Evolutionary conservation across 306 rosid species (phyloP), one percentile per base, ranked within the genome.

Genomic region (Cicer arietinum): DNA sequence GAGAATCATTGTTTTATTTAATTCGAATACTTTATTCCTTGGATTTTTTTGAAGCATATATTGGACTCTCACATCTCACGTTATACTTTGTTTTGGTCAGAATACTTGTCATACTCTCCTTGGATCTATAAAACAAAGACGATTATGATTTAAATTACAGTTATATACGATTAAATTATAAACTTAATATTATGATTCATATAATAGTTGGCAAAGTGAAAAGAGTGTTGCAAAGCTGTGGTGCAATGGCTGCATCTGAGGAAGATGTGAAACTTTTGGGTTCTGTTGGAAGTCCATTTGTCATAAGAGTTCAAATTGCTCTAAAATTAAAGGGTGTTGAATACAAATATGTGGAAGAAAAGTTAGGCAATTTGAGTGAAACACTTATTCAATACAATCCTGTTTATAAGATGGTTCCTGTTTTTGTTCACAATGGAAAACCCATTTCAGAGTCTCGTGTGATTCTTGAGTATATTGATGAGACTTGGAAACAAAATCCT

Each of bases 401-500:
- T 1, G 58, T 89, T 62, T 79, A 87, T 75, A 81, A 83, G 65
- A 89, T 86, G 79, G 75, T 87, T 13, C 90, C 85, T 6, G 84
- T 86, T 30, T 75, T 86, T 0, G 67, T 87, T 47, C 94, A 91
- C 74, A 64, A 79, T 13, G 90, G 68, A 1, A 89, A 83, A 9
- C 80, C 89, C 10, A 6, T 91, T 0, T 76, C 80, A 0, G 94
- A 91, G 84, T 91, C 94, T 1, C 88, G 56, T 5, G 87, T 89
- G 16, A 85, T 86, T 77, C 65, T 83, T 17, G 88, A 86, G 52
- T 89, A 89, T 74, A 81, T 86, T 0, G 87, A 89, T 13, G 87
- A 86, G 39, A 83, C 75, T 0, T 86, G 90, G 90, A 79, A 73
- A 35, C 11, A 46, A 9, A 80, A 74, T 1, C 75, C 89, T 41